These are phyloP conservation scores for Botrytis fabae DNA, from an alignment of 2,329 filamentous ascomycete genomes.

Conservation along the genomic window DNA sequence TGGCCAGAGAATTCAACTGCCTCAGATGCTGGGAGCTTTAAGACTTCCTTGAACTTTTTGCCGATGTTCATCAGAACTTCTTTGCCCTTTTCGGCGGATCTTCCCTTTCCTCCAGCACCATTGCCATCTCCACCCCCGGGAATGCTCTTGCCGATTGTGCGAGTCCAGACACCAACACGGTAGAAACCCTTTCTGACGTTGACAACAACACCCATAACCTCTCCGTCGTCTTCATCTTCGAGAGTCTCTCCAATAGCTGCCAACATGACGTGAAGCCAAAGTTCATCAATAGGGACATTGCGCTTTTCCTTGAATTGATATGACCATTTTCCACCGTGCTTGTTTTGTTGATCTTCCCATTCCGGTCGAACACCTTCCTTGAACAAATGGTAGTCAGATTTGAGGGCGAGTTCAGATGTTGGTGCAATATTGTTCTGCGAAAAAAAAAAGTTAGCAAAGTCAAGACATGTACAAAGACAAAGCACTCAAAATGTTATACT, in stretches of 20 bases:
- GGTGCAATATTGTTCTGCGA: conserved; percentile 94
- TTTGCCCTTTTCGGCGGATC: conserved; percentile 77
- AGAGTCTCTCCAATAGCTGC: conserved; percentile 96
- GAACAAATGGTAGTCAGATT: conserved; percentile 99
- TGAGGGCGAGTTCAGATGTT: conserved; percentile 91
- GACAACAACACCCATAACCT: conserved; percentile 99
- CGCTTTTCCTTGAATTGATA: conserved; percentile 98
- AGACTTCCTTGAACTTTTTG: conserved; percentile 85
- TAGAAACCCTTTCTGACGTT: conserved; percentile 99
- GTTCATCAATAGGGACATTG: conserved; percentile 84
- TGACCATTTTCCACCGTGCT: conserved; percentile 98
- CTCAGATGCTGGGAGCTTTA: conserved; percentile 76
- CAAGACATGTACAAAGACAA: not conserved
- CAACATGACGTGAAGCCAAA: conserved; percentile 97
- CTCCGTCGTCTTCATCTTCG: conserved; percentile 93
- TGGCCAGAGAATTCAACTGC: conserved; percentile 93
- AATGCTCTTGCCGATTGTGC: conserved; percentile 84
- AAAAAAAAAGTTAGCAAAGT: conserved; percentile 24
- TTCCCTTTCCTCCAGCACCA: conserved; percentile 73
- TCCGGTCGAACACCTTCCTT: conserved; percentile 95
- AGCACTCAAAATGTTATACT: conserved; percentile 43
- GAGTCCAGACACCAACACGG: conserved; percentile 96
- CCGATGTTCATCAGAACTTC: conserved; percentile 84
- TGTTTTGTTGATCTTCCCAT: conserved; percentile 98
- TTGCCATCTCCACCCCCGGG: conserved; percentile 73